These are phyloP conservation scores for Exophiala sp. DNA, from an alignment of 2,329 filamentous ascomycete genomes.

Conservation along the genomic window DNA sequence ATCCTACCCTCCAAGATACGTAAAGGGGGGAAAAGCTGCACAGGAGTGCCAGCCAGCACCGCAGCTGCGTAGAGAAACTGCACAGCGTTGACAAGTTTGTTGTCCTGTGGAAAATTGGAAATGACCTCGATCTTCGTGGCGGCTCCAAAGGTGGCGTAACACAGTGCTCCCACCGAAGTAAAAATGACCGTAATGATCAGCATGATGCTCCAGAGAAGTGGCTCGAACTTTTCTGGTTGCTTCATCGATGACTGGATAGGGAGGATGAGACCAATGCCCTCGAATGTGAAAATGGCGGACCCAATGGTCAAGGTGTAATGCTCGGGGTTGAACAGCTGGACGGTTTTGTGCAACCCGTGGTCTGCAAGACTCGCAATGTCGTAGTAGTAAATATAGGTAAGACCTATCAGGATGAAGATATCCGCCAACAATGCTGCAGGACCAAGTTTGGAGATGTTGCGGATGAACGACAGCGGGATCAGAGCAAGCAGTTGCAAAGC, in stretches of 20 bases:
- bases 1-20: slow-evolving; percentile 64
- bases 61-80: slow-evolving; percentile 69
- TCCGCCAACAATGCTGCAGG: slow-evolving; percentile 64
- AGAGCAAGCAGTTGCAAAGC: slow-evolving; percentile 59
- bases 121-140: slow-evolving; percentile 67
- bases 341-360: slow-evolving; percentile 53
- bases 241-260: slow-evolving; percentile 73
- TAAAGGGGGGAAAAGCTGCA: slow-evolving; percentile 68
- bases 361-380: slow-evolving; percentile 54
- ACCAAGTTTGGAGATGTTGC: slow-evolving; percentile 69
- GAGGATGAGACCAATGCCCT: slow-evolving; percentile 69
- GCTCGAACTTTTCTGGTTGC: slow-evolving; percentile 60
- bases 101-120: slow-evolving; percentile 66
- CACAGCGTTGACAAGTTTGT: slow-evolving; percentile 66
- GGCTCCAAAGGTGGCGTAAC: slow-evolving; percentile 67
- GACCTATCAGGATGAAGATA: slow-evolving; percentile 63
- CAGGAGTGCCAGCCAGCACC: slow-evolving; percentile 66
- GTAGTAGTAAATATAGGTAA: slow-evolving; percentile 68
- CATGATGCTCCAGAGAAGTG: slow-evolving; percentile 64
- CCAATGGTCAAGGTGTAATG: slow-evolving; percentile 66
- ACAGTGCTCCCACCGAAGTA: slow-evolving; percentile 65
- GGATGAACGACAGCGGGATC: slow-evolving; percentile 62
- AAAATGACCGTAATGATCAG: slow-evolving; percentile 66
- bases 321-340: slow-evolving; percentile 64
- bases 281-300: slow-evolving; percentile 70